Evolutionary conservation across 139 green algal species (phyloP).

Genomic region (Mesostigma viride): DNA sequence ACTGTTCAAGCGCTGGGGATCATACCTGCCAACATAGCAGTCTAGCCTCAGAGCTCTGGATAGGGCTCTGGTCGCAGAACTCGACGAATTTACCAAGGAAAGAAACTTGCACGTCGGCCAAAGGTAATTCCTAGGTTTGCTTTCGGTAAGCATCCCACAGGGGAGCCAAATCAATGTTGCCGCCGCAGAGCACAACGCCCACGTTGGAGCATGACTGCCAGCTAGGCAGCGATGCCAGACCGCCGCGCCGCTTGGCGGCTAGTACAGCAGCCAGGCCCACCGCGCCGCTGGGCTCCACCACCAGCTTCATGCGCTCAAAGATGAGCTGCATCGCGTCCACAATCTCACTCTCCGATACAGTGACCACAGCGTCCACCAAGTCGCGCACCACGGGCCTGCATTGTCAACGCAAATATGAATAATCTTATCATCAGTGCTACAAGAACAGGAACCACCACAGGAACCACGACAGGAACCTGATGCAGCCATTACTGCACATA

Average conservation of each 20-base stretch:
- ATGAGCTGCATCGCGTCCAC: constrained; percentile 61
- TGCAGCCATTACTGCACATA: not conserved
- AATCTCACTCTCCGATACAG: constrained; percentile 56
- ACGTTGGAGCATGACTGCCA: constrained; percentile 31
- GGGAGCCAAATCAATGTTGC: constrained; percentile 53
- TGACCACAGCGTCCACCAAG: constrained; percentile 58
- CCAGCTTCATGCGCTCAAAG: constrained; percentile 59
- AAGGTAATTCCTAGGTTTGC: too few relatives aligned
- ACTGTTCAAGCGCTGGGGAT: too few relatives aligned
- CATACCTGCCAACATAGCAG: too few relatives aligned
- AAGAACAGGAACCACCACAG: not conserved
- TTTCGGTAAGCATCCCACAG: constrained; percentile 17
- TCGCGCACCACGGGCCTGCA: constrained; percentile 55
- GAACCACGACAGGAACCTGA: too few relatives aligned
- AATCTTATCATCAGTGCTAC: not conserved
- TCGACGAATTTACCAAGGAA: too few relatives aligned
- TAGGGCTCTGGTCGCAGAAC: too few relatives aligned
- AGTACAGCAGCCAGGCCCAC: constrained; percentile 61
- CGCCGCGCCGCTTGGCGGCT: constrained; percentile 28
- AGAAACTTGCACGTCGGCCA: too few relatives aligned
- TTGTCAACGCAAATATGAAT: not conserved
- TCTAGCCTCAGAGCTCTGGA: too few relatives aligned
- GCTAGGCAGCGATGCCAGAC: not conserved
- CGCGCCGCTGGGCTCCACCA: constrained; percentile 72
- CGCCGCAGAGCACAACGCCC: constrained; percentile 66